phyloP scores from a whole-genome alignment of 2,329 filamentous ascomycete genomes.

The Teratosphaeria epicoccoides region DNA sequence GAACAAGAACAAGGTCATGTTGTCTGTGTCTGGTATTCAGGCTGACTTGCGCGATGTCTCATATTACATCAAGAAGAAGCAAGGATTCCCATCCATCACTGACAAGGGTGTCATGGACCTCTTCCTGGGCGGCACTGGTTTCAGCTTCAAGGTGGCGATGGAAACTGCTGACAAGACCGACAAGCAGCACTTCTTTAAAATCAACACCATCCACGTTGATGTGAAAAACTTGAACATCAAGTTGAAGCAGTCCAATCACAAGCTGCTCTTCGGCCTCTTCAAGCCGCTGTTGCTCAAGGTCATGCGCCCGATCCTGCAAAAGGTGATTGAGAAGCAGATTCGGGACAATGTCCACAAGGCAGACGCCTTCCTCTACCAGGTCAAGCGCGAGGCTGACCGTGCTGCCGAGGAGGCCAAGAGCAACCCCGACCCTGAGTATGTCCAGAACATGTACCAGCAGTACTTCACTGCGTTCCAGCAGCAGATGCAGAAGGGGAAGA shows the following conservation, averaged over 20 bases:
- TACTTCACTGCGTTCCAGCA: conserved; percentile 69
- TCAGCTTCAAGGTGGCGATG: conserved; percentile 85
- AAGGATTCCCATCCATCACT: conserved; percentile 78
- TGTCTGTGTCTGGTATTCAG: conserved; percentile 82
- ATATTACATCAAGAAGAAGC: conserved; percentile 91
- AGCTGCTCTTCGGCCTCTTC: conserved; percentile 73
- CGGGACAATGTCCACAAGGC: conserved; percentile 68
- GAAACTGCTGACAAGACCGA: conserved; percentile 70
- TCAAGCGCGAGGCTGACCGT: conserved; percentile 74
- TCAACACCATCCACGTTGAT: conserved; percentile 55
- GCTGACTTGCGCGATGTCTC: conserved; percentile 81
- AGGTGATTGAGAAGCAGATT: conserved; percentile 81
- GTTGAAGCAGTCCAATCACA: conserved; percentile 90
- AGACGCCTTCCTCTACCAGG: conserved; percentile 60
- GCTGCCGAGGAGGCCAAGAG: conserved; percentile 54
- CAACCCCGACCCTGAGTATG: conserved; percentile 56
- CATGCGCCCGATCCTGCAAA: conserved; percentile 73
- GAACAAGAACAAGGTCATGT: conserved; percentile 72
- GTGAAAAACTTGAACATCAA: conserved; percentile 50
- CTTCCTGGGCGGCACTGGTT: conserved; percentile 72
- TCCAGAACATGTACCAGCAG: conserved; percentile 74
- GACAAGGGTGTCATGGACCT: conserved; percentile 86
- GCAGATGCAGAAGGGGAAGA: conserved; percentile 61
- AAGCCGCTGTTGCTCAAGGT: conserved; percentile 80
- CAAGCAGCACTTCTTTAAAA: conserved; percentile 79